Evolutionary conservation across 1,284 basidiomycete species (phyloP).

Genomic region (Butyriboletus appendiculatus): DNA sequence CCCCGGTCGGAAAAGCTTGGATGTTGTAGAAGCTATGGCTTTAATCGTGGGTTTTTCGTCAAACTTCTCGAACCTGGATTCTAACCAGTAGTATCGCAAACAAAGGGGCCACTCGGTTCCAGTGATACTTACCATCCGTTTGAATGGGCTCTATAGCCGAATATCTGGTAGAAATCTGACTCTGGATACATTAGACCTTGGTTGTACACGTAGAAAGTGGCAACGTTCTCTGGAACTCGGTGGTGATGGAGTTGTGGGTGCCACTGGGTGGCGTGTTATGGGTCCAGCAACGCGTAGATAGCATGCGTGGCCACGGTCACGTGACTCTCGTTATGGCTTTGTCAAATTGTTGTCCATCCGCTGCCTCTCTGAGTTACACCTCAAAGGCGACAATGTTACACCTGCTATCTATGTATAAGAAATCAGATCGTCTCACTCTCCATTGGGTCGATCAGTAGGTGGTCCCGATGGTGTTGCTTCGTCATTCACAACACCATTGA

Average conservation of each 20-base stretch:
- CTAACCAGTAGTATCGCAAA: not conserved
- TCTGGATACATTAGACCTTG: conserved; percentile 10
- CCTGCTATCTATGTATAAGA: not conserved
- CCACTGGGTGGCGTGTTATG: not conserved
- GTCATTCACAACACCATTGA: conserved; percentile 5
- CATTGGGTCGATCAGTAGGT: conserved; percentile 3
- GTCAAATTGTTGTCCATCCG: too few species aligned
- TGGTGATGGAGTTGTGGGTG: not conserved
- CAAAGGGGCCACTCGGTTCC: not conserved
- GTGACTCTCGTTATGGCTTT: conserved; percentile 1
- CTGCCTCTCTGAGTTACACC: too few species aligned
- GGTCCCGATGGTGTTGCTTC: not conserved
- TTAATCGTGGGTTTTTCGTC: conserved; percentile 25
- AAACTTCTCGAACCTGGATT: conserved; percentile 31
- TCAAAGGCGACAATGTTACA: not conserved
- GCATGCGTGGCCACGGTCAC: conserved; percentile 4
- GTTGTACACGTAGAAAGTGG: not conserved
- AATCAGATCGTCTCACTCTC: conserved; percentile 5
- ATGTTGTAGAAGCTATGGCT: conserved; percentile 9
- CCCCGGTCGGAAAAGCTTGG: conserved; percentile 21
- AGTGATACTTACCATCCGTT: conserved; percentile 25
- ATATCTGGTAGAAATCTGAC: conserved; percentile 30
- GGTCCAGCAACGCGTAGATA: not conserved
- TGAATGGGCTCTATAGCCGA: conserved; percentile 32
- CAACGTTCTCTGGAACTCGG: not conserved